Evolutionary conservation across 106 monocot species (phyloP), one percentile per base, ranked within the genome.

Genomic region (Apostasia ramifera): DNA sequence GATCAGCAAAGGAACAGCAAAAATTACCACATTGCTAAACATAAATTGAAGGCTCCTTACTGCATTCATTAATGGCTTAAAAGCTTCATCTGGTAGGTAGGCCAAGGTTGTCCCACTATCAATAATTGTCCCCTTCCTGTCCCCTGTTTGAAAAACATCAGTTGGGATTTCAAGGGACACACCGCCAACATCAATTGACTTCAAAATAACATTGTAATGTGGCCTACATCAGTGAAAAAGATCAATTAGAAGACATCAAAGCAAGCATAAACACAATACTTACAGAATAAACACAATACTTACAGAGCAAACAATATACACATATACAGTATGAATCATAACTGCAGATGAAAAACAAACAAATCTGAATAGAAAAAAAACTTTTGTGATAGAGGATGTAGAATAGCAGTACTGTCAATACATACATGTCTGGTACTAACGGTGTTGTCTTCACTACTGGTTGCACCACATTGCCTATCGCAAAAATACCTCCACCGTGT

Each of bases 51-150:
- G 38, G 40, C 62, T 43, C 8, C 63, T 59, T 84, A 98, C 97
- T 73, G 73, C 71, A 77, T 61, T 66, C 81, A 89, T 75, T 55
- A 98, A 50, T 79, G 71, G 74, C 63, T 71, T 87, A 75, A 83
- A 84, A 55, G 80, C 86, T 47, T 43, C 63, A 14, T 92, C 89
- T 37, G 97, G 97, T 59, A 98, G 81, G 82, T 92, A 98, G 67
- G 97, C 73, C 71, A 98, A 76, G 44, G 97, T 98, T 67, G 97
- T 98, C 53, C 97, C 97, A 65, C 97, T 92, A 61, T 98, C 97
- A 71, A 98, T 90, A 52, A 98, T 87, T 8, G 97, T 98, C 54
- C 92, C 95, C 70, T 76, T 90, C 41, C 57, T 84, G 15, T 78
- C 83, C 49, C 89, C 78, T 59, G 81, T 61, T 63, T 83, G 87